Conservation (phyloP, 2,329 filamentous ascomycete species). For the Trichophaea hybrida region DNA sequence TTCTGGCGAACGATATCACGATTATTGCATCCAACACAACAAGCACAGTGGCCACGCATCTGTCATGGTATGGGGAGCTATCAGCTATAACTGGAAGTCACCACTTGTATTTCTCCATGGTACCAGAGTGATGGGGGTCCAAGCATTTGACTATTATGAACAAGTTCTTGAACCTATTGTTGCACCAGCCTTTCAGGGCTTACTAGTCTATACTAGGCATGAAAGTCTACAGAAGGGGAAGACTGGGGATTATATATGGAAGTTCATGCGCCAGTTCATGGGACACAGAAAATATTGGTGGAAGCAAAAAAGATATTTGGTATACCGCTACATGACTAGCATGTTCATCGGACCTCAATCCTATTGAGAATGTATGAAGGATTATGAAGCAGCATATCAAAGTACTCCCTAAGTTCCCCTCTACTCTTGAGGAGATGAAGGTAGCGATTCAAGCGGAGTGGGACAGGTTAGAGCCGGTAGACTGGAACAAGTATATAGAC, state of each 20-base stretch:
- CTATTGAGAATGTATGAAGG: too few relatives aligned
- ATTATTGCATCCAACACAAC: too few relatives aligned
- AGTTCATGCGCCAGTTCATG: neutral
- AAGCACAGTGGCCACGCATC: too few relatives aligned
- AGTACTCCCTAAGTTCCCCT: neutral
- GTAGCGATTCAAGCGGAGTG: slow-evolving; percentile 8
- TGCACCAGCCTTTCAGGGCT: neutral
- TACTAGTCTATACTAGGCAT: neutral
- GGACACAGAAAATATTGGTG: neutral
- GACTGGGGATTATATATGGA: neutral
- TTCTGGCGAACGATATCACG: too few relatives aligned
- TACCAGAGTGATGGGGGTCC: too few relatives aligned
- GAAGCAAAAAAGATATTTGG: neutral
- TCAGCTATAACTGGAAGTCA: too few relatives aligned
- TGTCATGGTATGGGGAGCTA: too few relatives aligned
- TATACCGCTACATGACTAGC: neutral
- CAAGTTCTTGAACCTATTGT: neutral
- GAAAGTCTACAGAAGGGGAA: neutral
- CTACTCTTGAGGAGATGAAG: slow-evolving; percentile 1
- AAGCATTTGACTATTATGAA: too few relatives aligned
- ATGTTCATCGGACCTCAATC: slow-evolving; percentile 13
- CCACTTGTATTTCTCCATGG: too few relatives aligned
- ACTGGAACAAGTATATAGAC: slow-evolving; percentile 6
- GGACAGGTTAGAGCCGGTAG: neutral
- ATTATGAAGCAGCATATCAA: slow-evolving; percentile 12